Evolutionary conservation across 345 rosid species (phyloP).

Genomic region (Zanthoxylum bungeanum): DNA sequence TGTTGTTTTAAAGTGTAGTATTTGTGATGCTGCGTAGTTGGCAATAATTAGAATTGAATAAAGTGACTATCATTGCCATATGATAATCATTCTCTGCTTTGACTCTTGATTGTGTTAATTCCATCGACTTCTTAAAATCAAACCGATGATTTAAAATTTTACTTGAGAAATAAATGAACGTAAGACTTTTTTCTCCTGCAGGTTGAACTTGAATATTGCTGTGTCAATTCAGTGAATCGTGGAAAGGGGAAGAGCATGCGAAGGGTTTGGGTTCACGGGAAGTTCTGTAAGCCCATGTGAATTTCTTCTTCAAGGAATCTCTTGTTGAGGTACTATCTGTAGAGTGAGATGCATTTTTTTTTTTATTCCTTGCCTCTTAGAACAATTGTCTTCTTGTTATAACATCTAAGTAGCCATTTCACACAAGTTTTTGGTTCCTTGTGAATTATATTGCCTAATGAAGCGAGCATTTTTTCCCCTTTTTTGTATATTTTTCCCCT

Average conservation of each 20-base stretch:
- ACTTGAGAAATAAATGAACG: not conserved
- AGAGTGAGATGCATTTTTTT: not conserved
- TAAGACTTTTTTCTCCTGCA: constrained; percentile 26
- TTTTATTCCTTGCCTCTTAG: not conserved
- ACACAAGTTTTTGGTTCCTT: not conserved
- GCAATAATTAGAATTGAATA: too few relatives aligned
- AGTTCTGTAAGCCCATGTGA: constrained; percentile 65
- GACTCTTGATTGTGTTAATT: not conserved
- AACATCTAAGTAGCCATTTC: not conserved
- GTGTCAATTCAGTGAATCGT: constrained; percentile 69
- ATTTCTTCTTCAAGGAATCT: not conserved
- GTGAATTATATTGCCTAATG: not conserved
- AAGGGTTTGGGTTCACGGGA: constrained; percentile 94
- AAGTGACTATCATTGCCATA: too few relatives aligned
- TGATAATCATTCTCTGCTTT: not conserved
- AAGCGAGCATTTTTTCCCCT: not conserved
- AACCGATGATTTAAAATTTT: not conserved
- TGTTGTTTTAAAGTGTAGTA: not conserved
- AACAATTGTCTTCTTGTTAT: not conserved
- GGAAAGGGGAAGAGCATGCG: constrained; percentile 65
- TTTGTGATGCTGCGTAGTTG: not conserved
- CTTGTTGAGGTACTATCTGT: not conserved
- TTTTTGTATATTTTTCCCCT: not conserved
- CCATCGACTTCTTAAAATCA: not conserved
- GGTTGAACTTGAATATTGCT: constrained; percentile 86